Conservation (phyloP, 1,284 basidiomycete species). For the Vanrija pseudolonga region DNA sequence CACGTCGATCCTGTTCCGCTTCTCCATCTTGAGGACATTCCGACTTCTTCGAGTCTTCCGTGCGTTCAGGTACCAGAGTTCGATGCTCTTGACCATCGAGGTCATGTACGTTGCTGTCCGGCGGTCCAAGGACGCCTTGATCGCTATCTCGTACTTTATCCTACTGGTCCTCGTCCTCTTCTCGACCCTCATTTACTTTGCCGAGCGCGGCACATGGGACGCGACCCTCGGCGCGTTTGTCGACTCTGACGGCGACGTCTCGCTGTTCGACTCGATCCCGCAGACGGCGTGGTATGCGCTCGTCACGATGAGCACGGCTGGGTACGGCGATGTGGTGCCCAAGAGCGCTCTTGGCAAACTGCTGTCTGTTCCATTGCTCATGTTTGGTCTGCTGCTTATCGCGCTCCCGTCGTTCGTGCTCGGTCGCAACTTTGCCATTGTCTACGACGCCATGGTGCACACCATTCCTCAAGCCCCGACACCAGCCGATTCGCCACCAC, state of each 20-base stretch:
- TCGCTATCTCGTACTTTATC: slow-evolving; percentile 84
- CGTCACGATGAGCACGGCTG: slow-evolving; percentile 51
- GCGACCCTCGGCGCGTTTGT: slow-evolving; percentile 70
- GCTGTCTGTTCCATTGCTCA: slow-evolving; percentile 74
- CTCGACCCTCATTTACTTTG: slow-evolving; percentile 80
- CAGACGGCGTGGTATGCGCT: slow-evolving; percentile 66
- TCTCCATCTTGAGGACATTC: slow-evolving; percentile 74
- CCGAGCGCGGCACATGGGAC: slow-evolving; percentile 83
- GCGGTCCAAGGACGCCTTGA: slow-evolving; percentile 75
- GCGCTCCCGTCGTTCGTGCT: slow-evolving; percentile 84
- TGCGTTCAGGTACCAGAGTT: slow-evolving; percentile 66
- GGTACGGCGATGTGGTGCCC: slow-evolving; percentile 76
- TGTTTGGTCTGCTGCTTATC: slow-evolving; percentile 79
- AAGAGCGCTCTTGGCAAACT: slow-evolving; percentile 75
- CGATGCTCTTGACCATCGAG: slow-evolving; percentile 76
- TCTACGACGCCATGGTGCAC: slow-evolving; percentile 70
- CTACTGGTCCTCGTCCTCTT: slow-evolving; percentile 78
- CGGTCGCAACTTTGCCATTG: slow-evolving; percentile 78
- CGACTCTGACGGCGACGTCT: slow-evolving; percentile 69
- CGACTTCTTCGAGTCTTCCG: slow-evolving; percentile 78
- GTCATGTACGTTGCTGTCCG: slow-evolving; percentile 87
- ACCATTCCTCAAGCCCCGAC: neutral
- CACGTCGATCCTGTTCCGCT: slow-evolving; percentile 79
- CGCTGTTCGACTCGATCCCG: slow-evolving; percentile 63
- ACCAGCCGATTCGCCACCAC: slow-evolving; percentile 2